Conservation (phyloP, 2,329 filamentous ascomycete genomes). For the Endoconidiophora polonica region DNA sequence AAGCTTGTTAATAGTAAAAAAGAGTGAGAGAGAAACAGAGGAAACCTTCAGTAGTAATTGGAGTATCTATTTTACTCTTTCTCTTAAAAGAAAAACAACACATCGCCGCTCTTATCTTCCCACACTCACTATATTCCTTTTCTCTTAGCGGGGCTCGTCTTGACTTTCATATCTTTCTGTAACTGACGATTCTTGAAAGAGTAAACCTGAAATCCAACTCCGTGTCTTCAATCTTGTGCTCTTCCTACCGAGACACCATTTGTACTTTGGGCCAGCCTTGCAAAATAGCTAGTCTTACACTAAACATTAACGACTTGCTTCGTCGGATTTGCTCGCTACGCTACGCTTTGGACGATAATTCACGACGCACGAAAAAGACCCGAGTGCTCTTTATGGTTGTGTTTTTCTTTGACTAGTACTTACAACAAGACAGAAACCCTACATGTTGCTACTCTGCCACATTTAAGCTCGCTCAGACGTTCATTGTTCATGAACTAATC, state of each 20-base stretch:
- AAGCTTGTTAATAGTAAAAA: constrained; percentile 1
- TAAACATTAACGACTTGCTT: no score
- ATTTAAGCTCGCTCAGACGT: no score
- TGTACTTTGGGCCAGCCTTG: not conserved
- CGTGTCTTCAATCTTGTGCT: not conserved
- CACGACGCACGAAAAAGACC: constrained; percentile 1
- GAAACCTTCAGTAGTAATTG: no score
- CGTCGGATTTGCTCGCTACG: no score
- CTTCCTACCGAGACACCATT: constrained; percentile 1
- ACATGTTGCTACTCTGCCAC: no score
- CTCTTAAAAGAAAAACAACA: not conserved
- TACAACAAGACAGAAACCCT: no score
- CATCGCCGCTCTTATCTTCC: not conserved
- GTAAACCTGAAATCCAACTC: not conserved
- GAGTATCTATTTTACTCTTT: not conserved
- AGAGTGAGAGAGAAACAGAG: not conserved
- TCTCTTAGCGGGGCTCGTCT: not conserved
- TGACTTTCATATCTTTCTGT: not conserved
- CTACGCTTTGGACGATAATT: not conserved
- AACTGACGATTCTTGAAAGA: not conserved
- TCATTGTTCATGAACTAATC: no score
- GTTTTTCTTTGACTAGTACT: not conserved
- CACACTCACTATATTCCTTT: not conserved
- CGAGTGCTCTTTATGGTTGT: not conserved
- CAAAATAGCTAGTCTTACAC: not conserved